Evolutionary conservation across 1,284 basidiomycete genomes (phyloP), one percentile per base, ranked within the genome.

Genomic region (Ganoderma multipileum): DNA sequence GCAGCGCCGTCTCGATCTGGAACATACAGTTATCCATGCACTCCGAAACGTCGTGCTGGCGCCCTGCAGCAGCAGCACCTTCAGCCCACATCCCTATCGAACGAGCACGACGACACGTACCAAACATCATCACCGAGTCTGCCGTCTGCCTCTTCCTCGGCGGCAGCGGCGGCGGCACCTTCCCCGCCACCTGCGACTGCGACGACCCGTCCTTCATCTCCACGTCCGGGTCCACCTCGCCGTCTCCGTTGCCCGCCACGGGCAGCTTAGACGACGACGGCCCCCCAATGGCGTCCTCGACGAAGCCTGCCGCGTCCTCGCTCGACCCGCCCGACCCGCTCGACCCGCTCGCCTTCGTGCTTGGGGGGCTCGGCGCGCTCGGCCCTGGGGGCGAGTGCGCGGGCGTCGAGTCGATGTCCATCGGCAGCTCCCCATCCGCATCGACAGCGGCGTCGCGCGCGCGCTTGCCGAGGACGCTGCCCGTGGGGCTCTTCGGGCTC

Each of bases 1-100:
- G 81, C 59, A 98, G 80, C 0, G 96, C 97, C 11, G 95, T 93
- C 80, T 99, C 97, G 68, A 99, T 95, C 81, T 99, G 98, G 81
- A 98, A 98, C 84, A 99, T 93, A 82, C 97, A 97, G 76, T 99
- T 99, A 81, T 99, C 97, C 89, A 99, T 94, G 80, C 97, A 98
- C 81, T 99, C 97, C 0, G 97, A 94, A 2, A 99, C 97, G 78
- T 99, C 97, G 77, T 99, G 97, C 77, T 99, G 97, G 72, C 94
- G 92, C n/a, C 96, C 96, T 90, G 71, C n/a, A 18, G 55, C 47
- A 41, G 39, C 16, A 26, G 3, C 47, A 26, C 14, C 9, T 38
- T 5, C n/a, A 28, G 5, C 0, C 36, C 28, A 38, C 57, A 61
- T 20, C 30, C 28, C 3, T 14, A 2, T 16, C 16, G 26, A 28